Base-by-base conservation (phyloP, 352 stramenopile species). In the Pythium periplocum region DNA sequence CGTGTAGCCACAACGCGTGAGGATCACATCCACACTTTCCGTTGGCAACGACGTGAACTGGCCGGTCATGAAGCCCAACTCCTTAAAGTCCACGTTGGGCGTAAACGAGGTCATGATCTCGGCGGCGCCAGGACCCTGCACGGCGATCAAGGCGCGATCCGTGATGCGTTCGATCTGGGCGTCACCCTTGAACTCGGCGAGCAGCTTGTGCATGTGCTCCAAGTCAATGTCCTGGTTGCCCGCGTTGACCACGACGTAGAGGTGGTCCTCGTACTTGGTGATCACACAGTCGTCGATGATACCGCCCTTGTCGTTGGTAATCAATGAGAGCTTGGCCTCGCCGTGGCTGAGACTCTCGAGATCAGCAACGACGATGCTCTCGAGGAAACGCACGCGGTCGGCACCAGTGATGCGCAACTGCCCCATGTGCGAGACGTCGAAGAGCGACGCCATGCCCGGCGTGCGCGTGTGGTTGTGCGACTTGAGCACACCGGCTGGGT, bases 361-460 rank as follows among this genome's bases (percentile, higher is more conserved):
- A 62, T 99, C 96, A 26, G 90, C 95, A 4, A 99, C 95, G 5
- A 99, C 93, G 33, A 98, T 71, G 50, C 75, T 92, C 74, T 99
- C 96, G 9, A 99, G 69, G 73, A 99, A 99, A 32, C 73, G 64
- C 7, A 90, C 83, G n/a, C 93, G 84, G 71, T 99, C 96, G 30
- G 86, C 86, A 44, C 97, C 97, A 73, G 69, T 92, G 71, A 94
- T 95, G 78, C 75, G 82, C 64, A 90, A 65, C 75, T 99, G 96
- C 36, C 97, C 97, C 97, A 99, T 99, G 80, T 99, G 97, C 37
- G 90, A 98, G 35, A 99, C 97, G 75, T 99, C 97, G 72, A 99
- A 99, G 30, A 99, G 74, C 51, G 86, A 94, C 12, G 93, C 86
- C 47, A 87, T 74, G 55, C 72, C 72, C 4, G 66, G 33, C 40